phyloP scores from a whole-genome alignment of 179 eudicot species.

The Sideroxylon spinosum region DNA sequence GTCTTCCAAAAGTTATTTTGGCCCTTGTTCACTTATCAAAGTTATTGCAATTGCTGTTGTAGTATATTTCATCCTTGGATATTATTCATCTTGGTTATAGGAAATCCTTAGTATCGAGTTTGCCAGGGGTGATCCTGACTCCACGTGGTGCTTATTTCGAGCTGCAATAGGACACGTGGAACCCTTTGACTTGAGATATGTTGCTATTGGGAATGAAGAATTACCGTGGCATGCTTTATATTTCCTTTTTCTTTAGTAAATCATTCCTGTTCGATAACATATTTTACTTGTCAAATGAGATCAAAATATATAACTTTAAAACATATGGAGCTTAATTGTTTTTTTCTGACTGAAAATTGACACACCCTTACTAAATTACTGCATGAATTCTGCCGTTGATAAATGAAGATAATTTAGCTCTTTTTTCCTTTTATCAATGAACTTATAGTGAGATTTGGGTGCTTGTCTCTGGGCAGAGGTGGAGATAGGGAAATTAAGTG shows the following conservation, averaged over 20 bases:
- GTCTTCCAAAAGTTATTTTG: too few species aligned
- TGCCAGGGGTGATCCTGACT: slow-evolving; percentile 71
- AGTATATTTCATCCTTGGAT: not conserved
- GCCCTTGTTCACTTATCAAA: too few species aligned
- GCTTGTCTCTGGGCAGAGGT: too few species aligned
- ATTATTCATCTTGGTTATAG: slow-evolving; percentile 32
- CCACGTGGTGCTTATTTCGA: slow-evolving; percentile 85
- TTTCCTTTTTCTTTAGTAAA: not conserved
- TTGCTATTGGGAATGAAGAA: slow-evolving; percentile 86
- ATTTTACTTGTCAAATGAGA: not conserved
- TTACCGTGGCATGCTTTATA: slow-evolving; percentile 56
- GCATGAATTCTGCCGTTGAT: not conserved
- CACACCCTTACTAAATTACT: not conserved
- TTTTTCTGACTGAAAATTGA: not conserved
- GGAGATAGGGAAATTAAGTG: too few species aligned
- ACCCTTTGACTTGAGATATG: slow-evolving; percentile 82
- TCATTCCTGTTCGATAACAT: not conserved
- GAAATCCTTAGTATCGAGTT: slow-evolving; percentile 89
- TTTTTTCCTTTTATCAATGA: too few species aligned
- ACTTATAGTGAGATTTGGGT: too few species aligned
- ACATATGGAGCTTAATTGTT: not conserved
- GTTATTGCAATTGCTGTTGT: not conserved
- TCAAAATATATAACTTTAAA: not conserved
- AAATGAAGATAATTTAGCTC: not conserved
- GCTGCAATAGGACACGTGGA: slow-evolving; percentile 94